A percentile compares a stretch with the other conserved stretches of the same genome.
Evolutionary conservation across 2,329 filamentous ascomycete species (phyloP).

Genomic region (Xylaria sp.): DNA sequence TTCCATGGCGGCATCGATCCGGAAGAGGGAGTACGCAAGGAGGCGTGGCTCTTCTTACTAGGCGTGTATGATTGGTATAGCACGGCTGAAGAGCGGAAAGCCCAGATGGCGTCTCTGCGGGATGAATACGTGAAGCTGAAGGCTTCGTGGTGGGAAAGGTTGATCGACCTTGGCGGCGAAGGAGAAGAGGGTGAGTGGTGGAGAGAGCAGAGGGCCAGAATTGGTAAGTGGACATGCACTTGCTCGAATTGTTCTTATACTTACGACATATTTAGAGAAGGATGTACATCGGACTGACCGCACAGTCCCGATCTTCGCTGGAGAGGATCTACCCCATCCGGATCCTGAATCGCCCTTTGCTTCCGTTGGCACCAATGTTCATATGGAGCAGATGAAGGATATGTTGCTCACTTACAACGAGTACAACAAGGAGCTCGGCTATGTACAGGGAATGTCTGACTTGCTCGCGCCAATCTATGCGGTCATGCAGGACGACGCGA

Average conservation of each 20-base stretch:
- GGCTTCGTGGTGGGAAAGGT: conserved; percentile 92
- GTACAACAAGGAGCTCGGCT: conserved; percentile 92
- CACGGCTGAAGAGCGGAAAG: conserved; percentile 80
- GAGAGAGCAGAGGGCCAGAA: conserved; percentile 90
- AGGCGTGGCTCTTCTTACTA: conserved; percentile 93
- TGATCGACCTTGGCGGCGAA: conserved; percentile 79
- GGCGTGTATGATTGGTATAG: conserved; percentile 95
- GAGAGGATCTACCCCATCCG: conserved; percentile 94
- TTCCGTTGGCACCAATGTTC: conserved; percentile 90
- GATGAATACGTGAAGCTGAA: conserved; percentile 96
- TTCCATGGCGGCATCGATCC: conserved; percentile 91
- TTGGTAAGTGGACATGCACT: conserved; percentile 67
- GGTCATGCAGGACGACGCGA: conserved; percentile 93
- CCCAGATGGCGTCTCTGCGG: conserved; percentile 78
- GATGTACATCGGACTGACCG: conserved; percentile 98
- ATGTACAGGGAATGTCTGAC: conserved; percentile 99
- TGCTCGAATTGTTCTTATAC: conserved; percentile 12
- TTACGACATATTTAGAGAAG: conserved; percentile 68
- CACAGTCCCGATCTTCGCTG: conserved; percentile 90
- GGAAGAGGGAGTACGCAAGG: conserved; percentile 90
- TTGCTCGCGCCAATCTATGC: conserved; percentile 94
- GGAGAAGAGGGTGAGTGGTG: conserved; percentile 90
- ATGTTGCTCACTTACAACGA: conserved; percentile 99
- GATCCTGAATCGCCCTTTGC: conserved; percentile 96
- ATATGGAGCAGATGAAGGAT: conserved; percentile 98